These are phyloP conservation scores for Schizophyllum commune DNA, from an alignment of 1,284 basidiomycete species.

Conservation along the genomic window DNA sequence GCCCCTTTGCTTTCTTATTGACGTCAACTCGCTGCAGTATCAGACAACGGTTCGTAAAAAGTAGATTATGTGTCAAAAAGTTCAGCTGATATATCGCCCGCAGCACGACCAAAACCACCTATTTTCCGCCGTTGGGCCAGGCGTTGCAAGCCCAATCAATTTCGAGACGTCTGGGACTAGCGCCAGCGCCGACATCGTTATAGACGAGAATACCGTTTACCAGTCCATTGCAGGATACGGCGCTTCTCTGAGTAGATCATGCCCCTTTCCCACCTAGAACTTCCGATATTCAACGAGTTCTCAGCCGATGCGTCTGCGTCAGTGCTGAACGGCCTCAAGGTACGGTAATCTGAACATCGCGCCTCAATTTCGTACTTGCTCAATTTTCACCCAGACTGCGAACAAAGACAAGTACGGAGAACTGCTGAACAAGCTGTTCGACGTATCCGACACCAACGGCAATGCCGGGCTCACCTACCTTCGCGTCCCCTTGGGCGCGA, in stretches of 20 bases:
- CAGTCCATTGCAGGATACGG: conserved; percentile 46
- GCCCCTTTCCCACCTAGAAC: not conserved
- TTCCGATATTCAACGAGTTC: not conserved
- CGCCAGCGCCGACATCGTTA: conserved; percentile 39
- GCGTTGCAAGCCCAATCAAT: conserved; percentile 33
- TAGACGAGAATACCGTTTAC: conserved; percentile 33
- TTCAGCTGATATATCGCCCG: not conserved
- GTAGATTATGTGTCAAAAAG: not conserved
- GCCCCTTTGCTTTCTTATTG: too few species aligned
- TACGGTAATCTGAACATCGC: conserved; percentile 6
- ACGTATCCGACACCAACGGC: conserved; percentile 37
- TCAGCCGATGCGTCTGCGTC: conserved; percentile 47
- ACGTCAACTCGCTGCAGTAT: too few species aligned
- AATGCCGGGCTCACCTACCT: conserved; percentile 44
- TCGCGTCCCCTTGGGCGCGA: conserved; percentile 44
- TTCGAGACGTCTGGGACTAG: conserved; percentile 38
- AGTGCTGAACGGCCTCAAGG: conserved; percentile 43
- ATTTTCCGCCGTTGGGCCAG: not conserved
- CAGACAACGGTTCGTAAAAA: too few species aligned
- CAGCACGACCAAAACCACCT: not conserved
- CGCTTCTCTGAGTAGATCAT: conserved; percentile 35
- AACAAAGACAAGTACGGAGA: conserved; percentile 28
- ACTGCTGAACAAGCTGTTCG: conserved; percentile 37
- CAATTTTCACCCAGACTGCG: conserved; percentile 17
- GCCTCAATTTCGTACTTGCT: not conserved